phyloP scores from a whole-genome alignment of 169 alveolate genomes.

The Eimeria maxima region DNA sequence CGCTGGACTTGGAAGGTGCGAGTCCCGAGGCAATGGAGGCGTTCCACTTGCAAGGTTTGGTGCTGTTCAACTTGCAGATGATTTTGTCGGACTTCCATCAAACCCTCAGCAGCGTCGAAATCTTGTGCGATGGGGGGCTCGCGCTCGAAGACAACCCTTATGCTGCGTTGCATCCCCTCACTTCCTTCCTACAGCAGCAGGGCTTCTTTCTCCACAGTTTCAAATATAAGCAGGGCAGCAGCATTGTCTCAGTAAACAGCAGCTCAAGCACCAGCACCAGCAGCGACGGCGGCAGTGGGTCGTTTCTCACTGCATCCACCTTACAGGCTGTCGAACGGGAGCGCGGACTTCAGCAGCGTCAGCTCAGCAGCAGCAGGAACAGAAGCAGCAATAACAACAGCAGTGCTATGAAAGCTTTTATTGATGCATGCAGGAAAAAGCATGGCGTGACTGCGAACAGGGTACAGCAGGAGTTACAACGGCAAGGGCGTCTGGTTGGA shows the following conservation, averaged over 20 bases:
- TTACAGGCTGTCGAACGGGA: constrained; percentile 20
- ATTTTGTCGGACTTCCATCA: constrained; percentile 84
- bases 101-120: constrained; percentile 85
- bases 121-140: constrained; percentile 82
- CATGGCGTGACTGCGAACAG: background rate
- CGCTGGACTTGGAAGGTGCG: constrained; percentile 43
- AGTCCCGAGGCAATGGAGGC: constrained; percentile 87
- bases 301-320: background rate
- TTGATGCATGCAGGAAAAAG: background rate
- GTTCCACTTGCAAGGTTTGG: constrained; percentile 86
- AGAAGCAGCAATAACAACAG: constrained; percentile 20
- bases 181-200: constrained; percentile 85
- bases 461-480: constrained; percentile 17
- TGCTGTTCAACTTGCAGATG: constrained; percentile 85
- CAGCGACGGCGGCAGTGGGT: background rate
- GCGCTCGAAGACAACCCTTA: constrained; percentile 84
- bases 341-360: background rate
- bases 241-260: background rate
- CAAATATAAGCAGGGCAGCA: constrained; percentile 52
- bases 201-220: constrained; percentile 84
- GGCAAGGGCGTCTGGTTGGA: background rate
- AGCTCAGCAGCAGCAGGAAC: background rate
- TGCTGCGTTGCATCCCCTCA: constrained; percentile 84
- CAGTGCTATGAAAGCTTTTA: background rate
- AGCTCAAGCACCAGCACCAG: constrained; percentile 13